phyloP scores from a whole-genome alignment of 2,329 filamentous ascomycete species.

The Penicillium sp. region DNA sequence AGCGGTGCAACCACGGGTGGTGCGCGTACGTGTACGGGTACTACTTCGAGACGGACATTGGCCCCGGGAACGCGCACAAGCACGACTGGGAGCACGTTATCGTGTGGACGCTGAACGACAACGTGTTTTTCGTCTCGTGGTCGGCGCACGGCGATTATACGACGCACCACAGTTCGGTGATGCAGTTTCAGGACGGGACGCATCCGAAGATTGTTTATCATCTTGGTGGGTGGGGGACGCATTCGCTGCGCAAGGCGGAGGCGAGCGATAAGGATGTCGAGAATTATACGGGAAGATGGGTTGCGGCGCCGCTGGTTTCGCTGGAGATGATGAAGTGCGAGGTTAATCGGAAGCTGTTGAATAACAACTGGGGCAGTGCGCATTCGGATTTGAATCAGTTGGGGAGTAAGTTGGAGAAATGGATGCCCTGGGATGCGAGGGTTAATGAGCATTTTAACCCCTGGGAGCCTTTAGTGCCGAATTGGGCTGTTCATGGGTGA shows the following conservation, averaged over 20 bases:
- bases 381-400: constrained; percentile 10
- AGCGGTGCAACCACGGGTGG: constrained; percentile 17
- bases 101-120: constrained; percentile 14
- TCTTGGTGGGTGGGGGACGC: constrained; percentile 10
- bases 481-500: background rate
- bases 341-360: constrained; percentile 8
- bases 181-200: constrained; percentile 7
- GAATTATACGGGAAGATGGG: constrained; percentile 6
- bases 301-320: constrained; percentile 6
- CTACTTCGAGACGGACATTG: constrained; percentile 13
- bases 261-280: constrained; percentile 2
- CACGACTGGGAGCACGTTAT: constrained; percentile 13
- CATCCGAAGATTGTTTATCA: constrained; percentile 16
- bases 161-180: constrained; percentile 2
- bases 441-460: constrained; percentile 15
- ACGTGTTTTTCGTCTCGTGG: constrained; percentile 11
- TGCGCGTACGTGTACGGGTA: constrained; percentile 16
- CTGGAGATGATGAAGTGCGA: constrained; percentile 9
- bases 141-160: constrained; percentile 12
- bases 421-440: constrained; percentile 17
- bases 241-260: constrained; percentile 15
- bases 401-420: constrained; percentile 10
- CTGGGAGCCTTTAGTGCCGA: constrained; percentile 8
- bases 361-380: constrained; percentile 12
- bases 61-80: constrained; percentile 3